phyloP scores from a whole-genome alignment of 805 yeast species.

The Kodamaea nitidulidarum region DNA sequence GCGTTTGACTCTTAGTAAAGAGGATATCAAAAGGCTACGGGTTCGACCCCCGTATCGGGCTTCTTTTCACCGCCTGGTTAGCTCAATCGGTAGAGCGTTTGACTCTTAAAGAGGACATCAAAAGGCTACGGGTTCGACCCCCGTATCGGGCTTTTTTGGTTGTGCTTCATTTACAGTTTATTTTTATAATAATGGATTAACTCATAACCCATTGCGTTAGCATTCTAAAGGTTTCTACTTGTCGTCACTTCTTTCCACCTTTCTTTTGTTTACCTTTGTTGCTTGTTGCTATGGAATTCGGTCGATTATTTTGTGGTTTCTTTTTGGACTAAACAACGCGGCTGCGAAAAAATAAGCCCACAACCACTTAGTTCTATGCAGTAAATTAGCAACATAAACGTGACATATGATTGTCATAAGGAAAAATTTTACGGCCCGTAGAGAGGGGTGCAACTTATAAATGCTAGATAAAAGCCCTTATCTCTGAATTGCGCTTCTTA shows the following conservation, averaged over 20 bases:
- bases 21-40: constrained; percentile 17
- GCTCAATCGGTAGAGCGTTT: too few species aligned
- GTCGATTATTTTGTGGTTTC: not conserved
- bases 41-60: constrained; percentile 20
- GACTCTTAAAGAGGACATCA: too few species aligned
- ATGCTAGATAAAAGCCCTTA: constrained; percentile 2
- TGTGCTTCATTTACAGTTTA: too few species aligned
- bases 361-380: not conserved
- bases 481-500: constrained; percentile 3
- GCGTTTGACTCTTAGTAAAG: constrained; percentile 9
- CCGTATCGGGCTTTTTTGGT: too few species aligned
- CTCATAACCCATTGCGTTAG: too few species aligned
- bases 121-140: too few species aligned
- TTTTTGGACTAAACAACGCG: not conserved
- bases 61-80: constrained; percentile 7
- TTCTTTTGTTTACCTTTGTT: too few species aligned
- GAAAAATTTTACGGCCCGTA: constrained; percentile 1
- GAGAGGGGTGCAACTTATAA: not conserved
- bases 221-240: too few species aligned
- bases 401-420: too few species aligned
- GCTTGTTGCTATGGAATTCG: not conserved
- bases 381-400: not conserved
- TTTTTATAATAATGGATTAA: too few species aligned
- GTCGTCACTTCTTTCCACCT: too few species aligned
- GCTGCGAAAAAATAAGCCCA: too few species aligned